Conservation (phyloP, 2,329 filamentous ascomycete species). For the Fusarium sp. region DNA sequence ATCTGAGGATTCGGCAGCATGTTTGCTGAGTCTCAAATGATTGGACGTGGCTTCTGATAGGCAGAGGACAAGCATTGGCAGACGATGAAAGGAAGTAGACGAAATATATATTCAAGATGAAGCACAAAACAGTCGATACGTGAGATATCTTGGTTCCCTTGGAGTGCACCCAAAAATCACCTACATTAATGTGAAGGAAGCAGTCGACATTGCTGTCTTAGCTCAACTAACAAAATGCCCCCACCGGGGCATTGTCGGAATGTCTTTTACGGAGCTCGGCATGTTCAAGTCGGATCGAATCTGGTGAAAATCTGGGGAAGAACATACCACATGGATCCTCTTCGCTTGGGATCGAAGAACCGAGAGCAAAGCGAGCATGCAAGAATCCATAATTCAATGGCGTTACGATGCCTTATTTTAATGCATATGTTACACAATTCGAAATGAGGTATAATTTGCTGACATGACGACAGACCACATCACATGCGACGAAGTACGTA, state of each 20-base stretch:
- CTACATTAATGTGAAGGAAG: slow-evolving; percentile 21
- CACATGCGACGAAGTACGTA: slow-evolving; percentile 19
- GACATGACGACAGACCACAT: slow-evolving; percentile 38
- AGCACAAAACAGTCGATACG: neutral
- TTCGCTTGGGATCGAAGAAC: neutral
- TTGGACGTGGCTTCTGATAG: neutral
- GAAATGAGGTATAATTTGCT: slow-evolving; percentile 6
- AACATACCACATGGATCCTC: neutral
- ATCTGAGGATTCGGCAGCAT: slow-evolving; percentile 14
- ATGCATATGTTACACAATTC: neutral
- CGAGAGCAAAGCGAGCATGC: neutral
- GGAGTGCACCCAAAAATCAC: slow-evolving; percentile 6
- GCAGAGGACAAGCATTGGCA: slow-evolving; percentile 4
- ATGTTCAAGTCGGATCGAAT: slow-evolving; percentile 8
- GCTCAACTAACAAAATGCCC: neutral
- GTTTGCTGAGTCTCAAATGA: slow-evolving; percentile 1
- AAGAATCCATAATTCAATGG: neutral
- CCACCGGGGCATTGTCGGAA: slow-evolving; percentile 22
- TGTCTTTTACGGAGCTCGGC: slow-evolving; percentile 24
- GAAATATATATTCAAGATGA: slow-evolving; percentile 14
- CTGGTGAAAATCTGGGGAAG: slow-evolving; percentile 7
- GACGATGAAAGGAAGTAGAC: slow-evolving; percentile 20
- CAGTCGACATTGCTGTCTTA: slow-evolving; percentile 9
- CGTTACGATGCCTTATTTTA: neutral
- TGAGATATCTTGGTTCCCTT: slow-evolving; percentile 2